Percentiles rank a stretch among this genome's conserved stretches.
Conservation (phyloP, 1,139 yeast genomes). For the Chernovozyma sophiae-reginae region DNA sequence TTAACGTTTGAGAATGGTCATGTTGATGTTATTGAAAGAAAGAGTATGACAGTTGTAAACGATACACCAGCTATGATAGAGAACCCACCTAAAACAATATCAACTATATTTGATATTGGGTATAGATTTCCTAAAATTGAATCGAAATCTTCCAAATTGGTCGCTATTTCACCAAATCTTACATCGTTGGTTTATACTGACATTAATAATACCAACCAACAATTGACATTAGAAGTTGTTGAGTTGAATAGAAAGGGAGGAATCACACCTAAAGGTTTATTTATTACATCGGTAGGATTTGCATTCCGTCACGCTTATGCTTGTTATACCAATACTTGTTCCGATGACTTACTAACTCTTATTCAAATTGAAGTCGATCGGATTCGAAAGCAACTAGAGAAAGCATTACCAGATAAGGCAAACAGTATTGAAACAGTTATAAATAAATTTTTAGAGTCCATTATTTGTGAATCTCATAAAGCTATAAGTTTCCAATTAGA, state of each 20-base stretch:
- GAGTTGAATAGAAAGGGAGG: conserved; percentile 18
- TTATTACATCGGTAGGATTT: conserved; percentile 51
- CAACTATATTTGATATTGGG: conserved; percentile 56
- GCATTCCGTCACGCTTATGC: conserved; percentile 66
- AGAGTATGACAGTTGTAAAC: conserved; percentile 22
- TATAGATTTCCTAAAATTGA: conserved; percentile 37
- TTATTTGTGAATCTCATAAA: conserved; percentile 61
- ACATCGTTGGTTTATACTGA: conserved; percentile 44
- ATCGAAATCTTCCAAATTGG: conserved; percentile 13
- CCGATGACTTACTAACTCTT: conserved; percentile 64
- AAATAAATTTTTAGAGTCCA: conserved; percentile 36
- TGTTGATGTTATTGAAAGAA: conserved; percentile 40
- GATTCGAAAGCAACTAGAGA: conserved; percentile 13
- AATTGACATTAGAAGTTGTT: conserved; percentile 27
- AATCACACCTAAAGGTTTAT: conserved; percentile 26
- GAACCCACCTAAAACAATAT: conserved; percentile 29
- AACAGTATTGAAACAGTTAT: conserved; percentile 18
- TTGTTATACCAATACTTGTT: conserved; percentile 58
- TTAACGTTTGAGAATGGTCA: conserved; percentile 37
- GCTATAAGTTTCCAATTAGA: conserved; percentile 70
- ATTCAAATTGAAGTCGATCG: conserved; percentile 44
- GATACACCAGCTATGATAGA: conserved; percentile 4
- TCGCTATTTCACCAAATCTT: conserved; percentile 56
- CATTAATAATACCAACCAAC: conserved; percentile 14
- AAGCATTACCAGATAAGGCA: conserved; percentile 15